These are phyloP conservation scores for Stagonosporopsis tanaceti DNA, from an alignment of 2,329 filamentous ascomycete species.

Conservation along the genomic window DNA sequence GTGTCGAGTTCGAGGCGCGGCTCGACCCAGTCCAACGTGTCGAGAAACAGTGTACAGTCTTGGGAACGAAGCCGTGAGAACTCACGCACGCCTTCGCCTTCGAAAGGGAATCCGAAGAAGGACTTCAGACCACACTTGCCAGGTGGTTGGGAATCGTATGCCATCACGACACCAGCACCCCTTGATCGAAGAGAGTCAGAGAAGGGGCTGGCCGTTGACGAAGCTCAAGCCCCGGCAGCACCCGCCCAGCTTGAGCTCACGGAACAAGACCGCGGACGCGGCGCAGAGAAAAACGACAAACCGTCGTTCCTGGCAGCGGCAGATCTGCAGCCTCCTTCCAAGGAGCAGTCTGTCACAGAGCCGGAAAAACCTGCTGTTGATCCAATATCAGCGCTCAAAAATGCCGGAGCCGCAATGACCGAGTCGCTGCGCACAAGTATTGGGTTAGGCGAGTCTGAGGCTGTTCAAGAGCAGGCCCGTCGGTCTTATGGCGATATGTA, in stretches of 20 bases:
- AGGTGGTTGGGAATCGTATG: constrained; percentile 62
- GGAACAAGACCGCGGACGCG: constrained; percentile 38
- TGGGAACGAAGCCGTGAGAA: constrained; percentile 51
- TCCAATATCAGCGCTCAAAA: constrained; percentile 55
- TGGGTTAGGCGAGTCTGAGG: constrained; percentile 39
- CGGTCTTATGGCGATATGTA: constrained; percentile 46
- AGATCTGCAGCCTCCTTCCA: constrained; percentile 47
- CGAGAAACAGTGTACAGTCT: constrained; percentile 50
- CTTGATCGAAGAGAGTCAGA: constrained; percentile 41
- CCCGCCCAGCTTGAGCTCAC: constrained; percentile 39
- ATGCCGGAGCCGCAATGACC: constrained; percentile 58
- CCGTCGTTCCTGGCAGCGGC: constrained; percentile 35
- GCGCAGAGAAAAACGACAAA: constrained; percentile 10
- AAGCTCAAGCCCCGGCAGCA: constrained; percentile 18
- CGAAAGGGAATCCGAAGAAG: constrained; percentile 42
- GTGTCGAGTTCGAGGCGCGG: constrained; percentile 56
- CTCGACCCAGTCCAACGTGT: constrained; percentile 55
- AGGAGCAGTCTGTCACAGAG: constrained; percentile 41
- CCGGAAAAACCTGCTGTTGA: constrained; percentile 28
- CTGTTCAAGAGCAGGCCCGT: constrained; percentile 11
- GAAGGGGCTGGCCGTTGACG: constrained; percentile 30
- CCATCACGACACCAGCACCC: constrained; percentile 50
- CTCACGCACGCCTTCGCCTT: constrained; percentile 45
- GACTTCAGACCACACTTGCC: constrained; percentile 61
- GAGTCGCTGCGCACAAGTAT: constrained; percentile 54